These are phyloP conservation scores for Tricharina praecox DNA, from an alignment of 495 filamentous ascomycete species.

Conservation along the genomic window DNA sequence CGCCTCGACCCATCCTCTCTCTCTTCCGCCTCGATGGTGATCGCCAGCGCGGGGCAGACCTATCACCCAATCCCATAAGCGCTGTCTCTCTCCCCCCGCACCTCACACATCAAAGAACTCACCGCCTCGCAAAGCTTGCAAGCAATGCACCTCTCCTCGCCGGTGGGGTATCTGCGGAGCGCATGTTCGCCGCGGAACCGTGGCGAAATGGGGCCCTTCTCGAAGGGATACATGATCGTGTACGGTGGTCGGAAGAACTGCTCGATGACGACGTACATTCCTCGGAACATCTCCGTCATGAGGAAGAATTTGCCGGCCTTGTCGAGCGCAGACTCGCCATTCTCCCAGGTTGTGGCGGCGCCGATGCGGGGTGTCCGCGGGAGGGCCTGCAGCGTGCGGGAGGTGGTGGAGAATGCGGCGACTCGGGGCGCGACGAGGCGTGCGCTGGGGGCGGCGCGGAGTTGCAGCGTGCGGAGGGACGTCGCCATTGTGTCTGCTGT, in stretches of 20 bases:
- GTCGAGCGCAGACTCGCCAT: slow-evolving; percentile 60
- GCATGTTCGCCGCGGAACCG: slow-evolving; percentile 96
- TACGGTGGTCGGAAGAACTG: slow-evolving; percentile 98
- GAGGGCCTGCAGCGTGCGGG: slow-evolving; percentile 3
- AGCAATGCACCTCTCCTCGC: slow-evolving; percentile 96
- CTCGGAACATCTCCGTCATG: slow-evolving; percentile 82
- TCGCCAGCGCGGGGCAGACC: slow-evolving; percentile 90
- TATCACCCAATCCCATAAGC: slow-evolving; percentile 14
- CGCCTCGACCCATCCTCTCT: slow-evolving; percentile 84
- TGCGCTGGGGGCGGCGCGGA: slow-evolving; percentile 7
- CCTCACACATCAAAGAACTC: no score
- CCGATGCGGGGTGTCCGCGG: slow-evolving; percentile 10
- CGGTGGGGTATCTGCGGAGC: slow-evolving; percentile 82
- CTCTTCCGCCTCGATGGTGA: slow-evolving; percentile 97
- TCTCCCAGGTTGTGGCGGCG: slow-evolving; percentile 34
- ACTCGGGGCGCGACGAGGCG: background rate
- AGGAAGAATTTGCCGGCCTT: slow-evolving; percentile 83
- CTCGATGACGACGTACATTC: slow-evolving; percentile 96
- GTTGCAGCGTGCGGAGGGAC: slow-evolving; percentile 14
- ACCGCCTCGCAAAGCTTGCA: slow-evolving; percentile 97
- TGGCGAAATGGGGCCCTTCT: slow-evolving; percentile 96
- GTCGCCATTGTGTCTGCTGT: slow-evolving; percentile 7
- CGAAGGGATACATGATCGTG: slow-evolving; percentile 96
- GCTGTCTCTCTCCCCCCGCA: no score
- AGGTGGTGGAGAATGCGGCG: slow-evolving; percentile 1